Evolutionary conservation across 73 alveolate genomes (phyloP), one percentile per base, ranked within the genome.

Genomic region (Paramecium sexaurelia): DNA sequence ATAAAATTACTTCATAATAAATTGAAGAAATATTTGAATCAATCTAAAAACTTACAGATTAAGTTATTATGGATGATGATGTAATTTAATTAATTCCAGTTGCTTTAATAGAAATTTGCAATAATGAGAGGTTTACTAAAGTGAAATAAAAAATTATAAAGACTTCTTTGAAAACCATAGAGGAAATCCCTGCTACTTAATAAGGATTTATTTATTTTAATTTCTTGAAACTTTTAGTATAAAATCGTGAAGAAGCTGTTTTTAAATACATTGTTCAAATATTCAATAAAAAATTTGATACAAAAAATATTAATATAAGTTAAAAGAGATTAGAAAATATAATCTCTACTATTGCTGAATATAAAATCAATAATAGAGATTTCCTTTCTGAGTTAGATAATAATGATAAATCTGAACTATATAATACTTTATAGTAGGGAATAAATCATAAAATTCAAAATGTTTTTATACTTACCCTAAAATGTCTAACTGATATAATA

Each of bases 231-330:
- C 39, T 29, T 29, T 61, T 22, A 3, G 47, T 61, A 6, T 13
- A 61, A 61, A 61, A 61, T 61, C 27, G 26, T 61, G 8, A 5
- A 51, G 67, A 51, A 51, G 17, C 67, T 2, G 26, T 61, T 61
- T 61, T 61, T 61, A 1, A 29, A 61, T 41, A 61, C 7, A 61
- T 61, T 29, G 47, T 61, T 61, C 19, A 61, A 26, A 61, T 61
- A 61, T 61, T 61, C 39, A 61, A 29, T 61, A 61, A 61, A 32
- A 61, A 61, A 24, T 61, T 61, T 61, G 83, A 61, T 24, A 61
- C 83, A 11, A 29, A 32, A 26, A 61, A 61, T 61, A 61, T 61
- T 32, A 61, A 61, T 61, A 26, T 61, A 1, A 61, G 47, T 26
- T 61, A 61, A 32, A 61, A 61, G 26, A 61, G 83, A 27, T 19